phyloP scores from a whole-genome alignment of 305 asterid species.

The Rubia balearica region DNA sequence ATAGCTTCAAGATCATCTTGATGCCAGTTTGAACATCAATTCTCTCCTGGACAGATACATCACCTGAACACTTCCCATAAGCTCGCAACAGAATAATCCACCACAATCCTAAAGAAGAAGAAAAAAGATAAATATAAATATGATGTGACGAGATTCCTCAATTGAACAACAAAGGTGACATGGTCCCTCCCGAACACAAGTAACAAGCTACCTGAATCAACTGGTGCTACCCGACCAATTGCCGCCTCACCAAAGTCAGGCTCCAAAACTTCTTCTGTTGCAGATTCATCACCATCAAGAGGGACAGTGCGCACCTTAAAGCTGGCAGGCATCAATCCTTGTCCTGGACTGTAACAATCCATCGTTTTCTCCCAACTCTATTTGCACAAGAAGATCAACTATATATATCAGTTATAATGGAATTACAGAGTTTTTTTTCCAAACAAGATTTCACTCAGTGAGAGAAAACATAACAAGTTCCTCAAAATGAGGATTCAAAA shows the following conservation, averaged over 20 bases:
- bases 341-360: conserved; percentile 97
- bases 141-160: background rate
- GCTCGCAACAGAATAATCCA: conserved; percentile 92
- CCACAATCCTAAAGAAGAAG: conserved; percentile 67
- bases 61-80: conserved; percentile 84
- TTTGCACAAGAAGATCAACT: conserved; percentile 16
- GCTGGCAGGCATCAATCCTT: conserved; percentile 95
- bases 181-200: conserved; percentile 13
- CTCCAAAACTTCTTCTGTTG: conserved; percentile 84
- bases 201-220: conserved; percentile 66
- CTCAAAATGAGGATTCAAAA: background rate
- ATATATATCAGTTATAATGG: background rate
- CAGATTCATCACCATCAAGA: conserved; percentile 68
- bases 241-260: conserved; percentile 98
- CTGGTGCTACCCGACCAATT: conserved; percentile 95
- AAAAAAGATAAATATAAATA: background rate
- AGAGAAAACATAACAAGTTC: background rate
- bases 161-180: background rate
- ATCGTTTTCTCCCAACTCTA: conserved; percentile 99
- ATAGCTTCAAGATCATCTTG: conserved; percentile 78
- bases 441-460: conserved; percentile 4
- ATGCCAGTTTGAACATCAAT: conserved; percentile 88
- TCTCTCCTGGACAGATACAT: conserved; percentile 83
- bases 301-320: conserved; percentile 83
- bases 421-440: background rate